Base-by-base conservation (phyloP, 345 rosid genomes). In the Lepidium didymum region DNA sequence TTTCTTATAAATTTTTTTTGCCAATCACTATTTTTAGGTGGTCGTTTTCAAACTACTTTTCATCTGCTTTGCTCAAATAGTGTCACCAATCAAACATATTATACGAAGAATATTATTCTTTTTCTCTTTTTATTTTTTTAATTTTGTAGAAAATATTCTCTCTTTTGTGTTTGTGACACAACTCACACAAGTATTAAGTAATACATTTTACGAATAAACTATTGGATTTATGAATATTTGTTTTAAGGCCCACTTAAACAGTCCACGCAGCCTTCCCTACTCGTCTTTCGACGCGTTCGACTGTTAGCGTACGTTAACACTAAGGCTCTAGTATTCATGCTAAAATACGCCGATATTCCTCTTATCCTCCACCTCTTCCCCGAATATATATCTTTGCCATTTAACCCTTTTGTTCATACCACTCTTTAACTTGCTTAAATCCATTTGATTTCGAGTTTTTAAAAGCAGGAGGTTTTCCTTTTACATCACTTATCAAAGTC, bases 311-410 rank as follows among this genome's bases (percentile, higher is more conserved):
- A 67, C 68, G 77, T 36, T 67, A 29, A 74, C 14, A 29, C n/a
- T 0, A 25, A 12, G 7, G 7, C 10, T 14, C 1, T 3, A 10
- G 0, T 3, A n/a, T 2, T 0, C 0, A 3, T 21, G 47, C 77
- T 73, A 73, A 58, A 41, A 51, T 64, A 66, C 77, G 61, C 77
- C 23, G 64, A 65, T 56, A 57, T 57, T 72, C 41, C 66, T 29
- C 33, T 73, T 65, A 73, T 73, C 77, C 62, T 56, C 62, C 72
- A 59, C 72, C 62, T 59, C 72, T 67, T 65, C 21, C 15, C 62
- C 54, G 70, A 56, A 29, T 55, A 64, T 72, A 49, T 38, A 23
- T 64, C 1, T 31, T 10, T 51, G 31, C n/a, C 29, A 9, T 16
- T 63, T 16, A 21, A 14, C 9, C 44, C 34, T 35, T 35, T 8